Conservation (phyloP, 2,329 filamentous ascomycete genomes). For the Aureobasidium mangrovei region DNA sequence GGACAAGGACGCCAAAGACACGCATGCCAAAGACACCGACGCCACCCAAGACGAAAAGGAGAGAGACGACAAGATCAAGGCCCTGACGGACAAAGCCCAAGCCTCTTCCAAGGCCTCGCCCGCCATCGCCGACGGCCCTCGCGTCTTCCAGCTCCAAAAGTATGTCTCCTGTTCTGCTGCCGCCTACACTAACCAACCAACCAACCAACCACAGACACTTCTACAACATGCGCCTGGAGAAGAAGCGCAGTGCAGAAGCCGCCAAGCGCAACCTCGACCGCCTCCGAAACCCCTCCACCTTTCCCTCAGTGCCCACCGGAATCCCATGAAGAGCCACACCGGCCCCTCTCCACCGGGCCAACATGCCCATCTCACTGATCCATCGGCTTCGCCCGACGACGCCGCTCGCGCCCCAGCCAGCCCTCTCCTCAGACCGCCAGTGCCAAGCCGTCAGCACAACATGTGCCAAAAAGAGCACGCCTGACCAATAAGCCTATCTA, state of each 20-base stretch:
- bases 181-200: neutral
- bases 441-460: slow-evolving; percentile 1
- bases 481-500: neutral
- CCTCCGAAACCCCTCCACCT: slow-evolving; percentile 66
- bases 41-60: slow-evolving; percentile 39
- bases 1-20: slow-evolving; percentile 46
- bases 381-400: too few species aligned
- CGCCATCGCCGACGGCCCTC: slow-evolving; percentile 55
- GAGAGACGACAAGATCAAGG: slow-evolving; percentile 48
- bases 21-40: slow-evolving; percentile 49
- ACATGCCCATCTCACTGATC: too few species aligned
- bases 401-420: too few species aligned
- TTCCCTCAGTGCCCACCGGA: slow-evolving; percentile 74
- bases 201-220: slow-evolving; percentile 52
- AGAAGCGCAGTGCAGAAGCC: slow-evolving; percentile 66
- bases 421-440: neutral
- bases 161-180: slow-evolving; percentile 32
- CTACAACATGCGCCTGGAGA: slow-evolving; percentile 74
- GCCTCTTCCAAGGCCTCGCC: slow-evolving; percentile 26
- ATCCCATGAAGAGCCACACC: neutral
- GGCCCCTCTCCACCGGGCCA: too few species aligned
- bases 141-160: slow-evolving; percentile 79
- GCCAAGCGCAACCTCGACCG: slow-evolving; percentile 76
- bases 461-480: neutral
- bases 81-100: slow-evolving; percentile 31